Conservation (phyloP, 129 eudicot species). For the Helichrysum umbraculigerum region DNA sequence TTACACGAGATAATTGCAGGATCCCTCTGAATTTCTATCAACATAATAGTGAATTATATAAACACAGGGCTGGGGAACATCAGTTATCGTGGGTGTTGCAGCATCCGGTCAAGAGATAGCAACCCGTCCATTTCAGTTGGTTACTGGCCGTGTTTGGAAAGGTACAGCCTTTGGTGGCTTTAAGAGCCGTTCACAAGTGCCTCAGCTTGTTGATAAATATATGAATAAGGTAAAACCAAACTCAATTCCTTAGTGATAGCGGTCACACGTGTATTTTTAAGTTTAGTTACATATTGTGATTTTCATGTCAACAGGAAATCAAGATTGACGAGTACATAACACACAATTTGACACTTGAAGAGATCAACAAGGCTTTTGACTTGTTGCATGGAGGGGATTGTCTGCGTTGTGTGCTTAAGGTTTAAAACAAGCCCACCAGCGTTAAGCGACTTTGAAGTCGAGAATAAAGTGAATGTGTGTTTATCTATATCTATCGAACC, state of each 20-base stretch:
- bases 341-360: slow-evolving; percentile 52
- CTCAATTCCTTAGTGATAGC: not conserved
- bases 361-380: slow-evolving; percentile 82
- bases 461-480: slow-evolving; percentile 24
- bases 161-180: slow-evolving; percentile 95
- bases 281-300: not conserved
- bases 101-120: slow-evolving; percentile 98
- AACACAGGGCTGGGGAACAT: slow-evolving; percentile 97
- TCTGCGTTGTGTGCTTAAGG: slow-evolving; percentile 85
- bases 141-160: slow-evolving; percentile 97
- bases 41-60: not conserved
- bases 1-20: not conserved
- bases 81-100: slow-evolving; percentile 97
- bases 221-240: slow-evolving; percentile 65
- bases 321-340: slow-evolving; percentile 22
- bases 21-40: not conserved
- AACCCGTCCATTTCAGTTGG: slow-evolving; percentile 92
- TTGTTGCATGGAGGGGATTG: slow-evolving; percentile 92
- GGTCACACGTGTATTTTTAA: not conserved
- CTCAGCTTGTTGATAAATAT: slow-evolving; percentile 94
- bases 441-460: not conserved
- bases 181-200: slow-evolving; percentile 96
- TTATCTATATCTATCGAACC: not conserved
- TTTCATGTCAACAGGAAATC: slow-evolving; percentile 54
- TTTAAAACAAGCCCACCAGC: slow-evolving; percentile 17